These are phyloP conservation scores for Geoglossum glabrum DNA, from an alignment of 495 filamentous ascomycete species.

Conservation along the genomic window DNA sequence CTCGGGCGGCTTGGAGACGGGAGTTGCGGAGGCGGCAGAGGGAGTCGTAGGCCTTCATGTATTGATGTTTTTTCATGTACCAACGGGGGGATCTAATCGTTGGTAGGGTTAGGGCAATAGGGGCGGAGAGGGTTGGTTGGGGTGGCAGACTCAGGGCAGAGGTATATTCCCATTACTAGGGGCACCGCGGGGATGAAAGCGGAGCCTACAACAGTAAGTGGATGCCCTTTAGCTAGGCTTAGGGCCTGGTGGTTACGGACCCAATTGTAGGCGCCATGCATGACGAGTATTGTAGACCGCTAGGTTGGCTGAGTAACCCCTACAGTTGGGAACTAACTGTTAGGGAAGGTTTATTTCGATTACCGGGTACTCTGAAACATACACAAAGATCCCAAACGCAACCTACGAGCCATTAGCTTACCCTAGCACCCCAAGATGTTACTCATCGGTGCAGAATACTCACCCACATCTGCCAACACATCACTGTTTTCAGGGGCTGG, in stretches of 20 bases:
- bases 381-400: background rate
- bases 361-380: background rate
- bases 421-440: background rate
- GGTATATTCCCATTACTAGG: constrained; percentile 37
- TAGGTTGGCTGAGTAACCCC: constrained; percentile 37
- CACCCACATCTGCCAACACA: background rate
- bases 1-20: constrained; percentile 38
- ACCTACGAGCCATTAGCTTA: background rate
- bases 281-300: constrained; percentile 33
- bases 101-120: background rate
- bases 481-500: background rate
- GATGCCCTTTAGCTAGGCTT: background rate
- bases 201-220: constrained; percentile 24
- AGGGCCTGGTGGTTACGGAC: background rate
- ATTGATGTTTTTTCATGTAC: constrained; percentile 38
- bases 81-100: constrained; percentile 42
- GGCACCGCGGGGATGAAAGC: constrained; percentile 54
- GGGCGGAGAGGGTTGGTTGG: background rate
- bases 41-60: constrained; percentile 35
- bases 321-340: background rate
- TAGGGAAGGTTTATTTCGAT: background rate
- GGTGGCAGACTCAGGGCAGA: constrained; percentile 25
- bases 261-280: constrained; percentile 44
- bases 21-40: constrained; percentile 40
- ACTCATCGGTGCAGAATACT: background rate